Evolutionary conservation across 192 early-diverging fungal species (phyloP).

Genomic region (Helicostylum pulchrum): DNA sequence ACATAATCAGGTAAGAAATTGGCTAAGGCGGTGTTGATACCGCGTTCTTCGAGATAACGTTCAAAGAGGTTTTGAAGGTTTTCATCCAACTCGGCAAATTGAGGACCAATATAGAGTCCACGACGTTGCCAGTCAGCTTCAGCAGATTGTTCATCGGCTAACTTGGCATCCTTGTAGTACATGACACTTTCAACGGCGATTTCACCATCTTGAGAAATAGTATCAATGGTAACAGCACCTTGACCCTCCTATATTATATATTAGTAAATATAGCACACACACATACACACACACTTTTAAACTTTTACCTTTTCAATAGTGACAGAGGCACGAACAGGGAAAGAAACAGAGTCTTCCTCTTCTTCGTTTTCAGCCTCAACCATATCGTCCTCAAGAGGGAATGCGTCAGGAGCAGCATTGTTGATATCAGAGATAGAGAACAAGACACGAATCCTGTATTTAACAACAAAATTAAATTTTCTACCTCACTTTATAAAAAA

Average conservation of each 20-base stretch:
- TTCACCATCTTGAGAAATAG: constrained; percentile 76
- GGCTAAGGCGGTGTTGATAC: constrained; percentile 74
- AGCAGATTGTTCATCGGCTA: constrained; percentile 61
- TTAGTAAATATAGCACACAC: background rate
- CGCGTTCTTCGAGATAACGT: constrained; percentile 83
- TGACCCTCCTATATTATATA: constrained; percentile 44
- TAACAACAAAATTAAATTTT: too few relatives aligned
- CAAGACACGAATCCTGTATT: constrained; percentile 78
- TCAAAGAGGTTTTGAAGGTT: constrained; percentile 68
- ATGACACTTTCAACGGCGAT: constrained; percentile 84
- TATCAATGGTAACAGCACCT: constrained; percentile 80
- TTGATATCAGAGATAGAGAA: constrained; percentile 87
- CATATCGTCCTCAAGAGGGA: constrained; percentile 54
- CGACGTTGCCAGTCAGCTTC: constrained; percentile 89
- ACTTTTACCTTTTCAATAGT: constrained; percentile 72
- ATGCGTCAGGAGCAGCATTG: constrained; percentile 68
- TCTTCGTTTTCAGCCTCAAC: constrained; percentile 56
- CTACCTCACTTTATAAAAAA: too few relatives aligned
- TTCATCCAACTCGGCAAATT: constrained; percentile 89
- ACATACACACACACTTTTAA: background rate
- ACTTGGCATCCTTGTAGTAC: constrained; percentile 59
- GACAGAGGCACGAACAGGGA: constrained; percentile 77
- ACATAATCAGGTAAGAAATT: constrained; percentile 86
- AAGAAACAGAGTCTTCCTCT: constrained; percentile 59
- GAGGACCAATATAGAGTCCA: constrained; percentile 85